These are phyloP conservation scores for Venturia oleaginea DNA, from an alignment of 2,329 filamentous ascomycete genomes.

Conservation along the genomic window DNA sequence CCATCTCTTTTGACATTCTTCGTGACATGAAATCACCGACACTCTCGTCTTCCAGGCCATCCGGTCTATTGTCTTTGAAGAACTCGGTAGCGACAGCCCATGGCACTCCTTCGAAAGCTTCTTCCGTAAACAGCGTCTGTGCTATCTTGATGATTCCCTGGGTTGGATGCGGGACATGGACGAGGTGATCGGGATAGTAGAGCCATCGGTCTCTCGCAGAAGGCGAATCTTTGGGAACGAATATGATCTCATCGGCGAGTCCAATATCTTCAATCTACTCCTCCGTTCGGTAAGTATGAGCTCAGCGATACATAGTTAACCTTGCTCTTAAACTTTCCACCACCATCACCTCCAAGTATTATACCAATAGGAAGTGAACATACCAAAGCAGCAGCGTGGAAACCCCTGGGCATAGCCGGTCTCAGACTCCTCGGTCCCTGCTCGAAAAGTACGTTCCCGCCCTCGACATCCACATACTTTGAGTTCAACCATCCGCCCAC, in stretches of 20 bases:
- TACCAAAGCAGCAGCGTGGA: constrained; percentile 14
- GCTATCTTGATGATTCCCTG: constrained; percentile 24
- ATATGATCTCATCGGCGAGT: constrained; percentile 47
- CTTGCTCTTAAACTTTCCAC: not conserved
- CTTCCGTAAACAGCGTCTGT: constrained; percentile 39
- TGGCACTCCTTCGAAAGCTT: constrained; percentile 44
- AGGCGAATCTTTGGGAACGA: constrained; percentile 41
- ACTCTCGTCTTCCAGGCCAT: constrained; percentile 53
- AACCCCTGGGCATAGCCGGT: constrained; percentile 18
- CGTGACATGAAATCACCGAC: constrained; percentile 57
- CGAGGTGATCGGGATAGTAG: constrained; percentile 80
- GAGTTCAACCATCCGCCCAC: constrained; percentile 81
- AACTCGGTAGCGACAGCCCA: constrained; percentile 28
- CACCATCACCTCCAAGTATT: not conserved
- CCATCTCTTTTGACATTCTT: constrained; percentile 45
- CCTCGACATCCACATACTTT: constrained; percentile 45
- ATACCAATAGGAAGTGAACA: constrained; percentile 11
- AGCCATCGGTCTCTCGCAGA: constrained; percentile 62
- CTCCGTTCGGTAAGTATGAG: not conserved
- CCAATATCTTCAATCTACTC: constrained; percentile 50
- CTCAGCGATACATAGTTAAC: not conserved
- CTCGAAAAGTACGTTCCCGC: constrained; percentile 65
- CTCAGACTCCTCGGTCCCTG: constrained; percentile 58
- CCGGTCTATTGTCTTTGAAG: constrained; percentile 21
- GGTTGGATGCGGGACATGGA: constrained; percentile 43